phyloP scores from a whole-genome alignment of 768 basidiomycete species.

The Scleroderma citrinum region DNA sequence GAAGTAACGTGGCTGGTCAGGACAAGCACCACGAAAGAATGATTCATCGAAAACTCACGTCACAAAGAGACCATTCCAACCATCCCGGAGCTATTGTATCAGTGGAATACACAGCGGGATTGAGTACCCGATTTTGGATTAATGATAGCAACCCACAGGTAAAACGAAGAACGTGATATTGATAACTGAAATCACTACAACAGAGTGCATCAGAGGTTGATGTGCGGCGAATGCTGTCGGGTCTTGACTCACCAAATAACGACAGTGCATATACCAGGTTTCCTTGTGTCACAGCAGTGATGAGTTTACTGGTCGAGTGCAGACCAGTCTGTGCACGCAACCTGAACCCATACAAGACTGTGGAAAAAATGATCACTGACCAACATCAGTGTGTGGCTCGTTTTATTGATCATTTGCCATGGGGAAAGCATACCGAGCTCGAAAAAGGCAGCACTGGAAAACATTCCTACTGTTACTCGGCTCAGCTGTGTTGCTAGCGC shows the following conservation, averaged over 20 bases:
- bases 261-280: slow-evolving; percentile 8
- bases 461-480: slow-evolving; percentile 6
- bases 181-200: slow-evolving; percentile 1
- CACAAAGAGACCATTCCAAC: slow-evolving; percentile 5
- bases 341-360: background rate
- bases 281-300: slow-evolving; percentile 1
- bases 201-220: background rate
- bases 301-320: background rate
- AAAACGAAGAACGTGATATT: slow-evolving; percentile 7
- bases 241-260: slow-evolving; percentile 1
- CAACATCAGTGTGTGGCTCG: background rate
- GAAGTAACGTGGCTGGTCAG: background rate
- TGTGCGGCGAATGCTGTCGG: background rate
- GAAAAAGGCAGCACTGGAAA: slow-evolving; percentile 7
- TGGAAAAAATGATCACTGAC: slow-evolving; percentile 2
- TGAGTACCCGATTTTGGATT: background rate
- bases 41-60: slow-evolving; percentile 3
- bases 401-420: background rate
- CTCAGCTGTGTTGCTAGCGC: slow-evolving; percentile 4
- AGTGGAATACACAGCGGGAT: background rate
- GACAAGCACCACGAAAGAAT: background rate
- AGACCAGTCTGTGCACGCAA: background rate
- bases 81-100: slow-evolving; percentile 1
- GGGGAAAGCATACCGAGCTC: slow-evolving; percentile 3
- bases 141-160: slow-evolving; percentile 1